Conservation (phyloP, 179 eudicot genomes). For the Pouteria campechiana region DNA sequence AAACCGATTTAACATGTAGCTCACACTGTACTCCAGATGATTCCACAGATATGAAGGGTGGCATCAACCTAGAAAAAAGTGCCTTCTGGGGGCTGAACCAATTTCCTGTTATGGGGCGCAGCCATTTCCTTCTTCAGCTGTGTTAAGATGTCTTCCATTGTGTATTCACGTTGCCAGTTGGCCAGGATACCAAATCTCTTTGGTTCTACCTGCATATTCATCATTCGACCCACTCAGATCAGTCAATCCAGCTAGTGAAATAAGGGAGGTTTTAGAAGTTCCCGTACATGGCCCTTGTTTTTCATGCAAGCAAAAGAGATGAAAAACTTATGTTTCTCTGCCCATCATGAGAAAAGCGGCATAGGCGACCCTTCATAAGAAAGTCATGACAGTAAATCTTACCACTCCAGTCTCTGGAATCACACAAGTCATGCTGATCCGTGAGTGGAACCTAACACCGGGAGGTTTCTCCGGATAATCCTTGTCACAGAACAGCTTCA, state of each 20-base stretch:
- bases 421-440: conserved; percentile 60
- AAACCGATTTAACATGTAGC: too few relatives aligned
- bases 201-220: conserved; percentile 51
- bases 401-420: conserved; percentile 63
- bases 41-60: too few relatives aligned
- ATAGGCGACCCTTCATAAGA: conserved; percentile 1
- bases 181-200: conserved; percentile 51
- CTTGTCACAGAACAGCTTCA: conserved; percentile 70
- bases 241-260: too few relatives aligned
- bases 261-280: too few relatives aligned
- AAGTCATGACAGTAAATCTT: too few relatives aligned
- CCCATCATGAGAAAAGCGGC: too few relatives aligned
- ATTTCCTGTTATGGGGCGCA: conserved; percentile 51
- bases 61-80: conserved; percentile 55
- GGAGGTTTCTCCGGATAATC: conserved; percentile 69
- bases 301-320: too few relatives aligned
- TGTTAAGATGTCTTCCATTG: conserved; percentile 54
- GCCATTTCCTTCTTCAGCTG: conserved; percentile 74
- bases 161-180: conserved; percentile 65
- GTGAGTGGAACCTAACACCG: conserved; percentile 51
- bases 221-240: too few relatives aligned
- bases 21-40: too few relatives aligned
- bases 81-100: conserved; percentile 72
- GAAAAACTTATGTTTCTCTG: too few relatives aligned
- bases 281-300: too few relatives aligned